A percentile compares a stretch with the other conserved stretches of the same genome.
These are phyloP conservation scores for Rhodamnia rubescens DNA, from an alignment of 345 rosid genomes.

Conservation along the genomic window DNA sequence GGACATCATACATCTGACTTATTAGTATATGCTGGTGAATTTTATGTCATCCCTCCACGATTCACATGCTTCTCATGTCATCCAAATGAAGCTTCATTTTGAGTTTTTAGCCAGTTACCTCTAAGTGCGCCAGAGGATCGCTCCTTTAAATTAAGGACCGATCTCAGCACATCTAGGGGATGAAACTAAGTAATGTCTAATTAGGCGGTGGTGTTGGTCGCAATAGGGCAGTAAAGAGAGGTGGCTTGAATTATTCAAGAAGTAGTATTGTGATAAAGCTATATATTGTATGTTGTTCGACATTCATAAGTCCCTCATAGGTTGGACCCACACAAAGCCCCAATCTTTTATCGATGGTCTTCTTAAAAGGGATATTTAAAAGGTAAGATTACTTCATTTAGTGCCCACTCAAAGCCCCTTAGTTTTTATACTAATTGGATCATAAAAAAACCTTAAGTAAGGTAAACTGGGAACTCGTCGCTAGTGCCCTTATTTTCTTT, in stretches of 20 bases:
- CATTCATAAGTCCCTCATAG: background rate
- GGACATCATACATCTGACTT: background rate
- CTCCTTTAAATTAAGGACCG: background rate
- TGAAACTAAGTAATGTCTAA: background rate
- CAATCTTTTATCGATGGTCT: background rate
- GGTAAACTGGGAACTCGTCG: background rate
- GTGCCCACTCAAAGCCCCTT: background rate
- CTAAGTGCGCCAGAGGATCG: background rate
- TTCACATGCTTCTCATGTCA: background rate
- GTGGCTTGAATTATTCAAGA: background rate
- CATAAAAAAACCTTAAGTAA: background rate
- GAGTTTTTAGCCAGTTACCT: background rate
- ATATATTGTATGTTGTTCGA: background rate
- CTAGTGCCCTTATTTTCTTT: background rate
- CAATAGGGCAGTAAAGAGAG: background rate
- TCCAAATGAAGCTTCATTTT: background rate
- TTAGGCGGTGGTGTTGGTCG: background rate
- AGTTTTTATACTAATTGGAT: background rate
- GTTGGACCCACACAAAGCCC: background rate
- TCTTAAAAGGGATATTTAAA: background rate
- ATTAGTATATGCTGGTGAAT: background rate
- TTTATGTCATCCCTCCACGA: background rate
- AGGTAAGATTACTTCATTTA: background rate
- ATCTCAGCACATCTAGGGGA: background rate
- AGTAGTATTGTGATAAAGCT: background rate